Conservation (phyloP, 257 asterid genomes). For the Solanum pinnatisectum region DNA sequence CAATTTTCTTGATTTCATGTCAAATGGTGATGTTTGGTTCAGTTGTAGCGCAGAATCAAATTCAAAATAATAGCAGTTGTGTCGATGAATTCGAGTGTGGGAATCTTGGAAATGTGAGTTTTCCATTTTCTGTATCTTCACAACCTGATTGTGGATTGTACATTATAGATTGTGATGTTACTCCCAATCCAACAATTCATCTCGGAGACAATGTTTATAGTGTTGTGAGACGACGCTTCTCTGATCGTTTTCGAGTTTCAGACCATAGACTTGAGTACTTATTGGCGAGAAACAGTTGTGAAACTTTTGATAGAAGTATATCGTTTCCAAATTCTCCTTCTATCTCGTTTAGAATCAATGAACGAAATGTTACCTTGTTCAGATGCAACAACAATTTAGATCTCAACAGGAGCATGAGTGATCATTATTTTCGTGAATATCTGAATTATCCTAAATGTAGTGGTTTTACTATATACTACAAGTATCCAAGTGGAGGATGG, state of each 20-base stretch:
- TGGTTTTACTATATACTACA: background rate
- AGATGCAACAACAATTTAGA: background rate
- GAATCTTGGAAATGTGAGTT: background rate
- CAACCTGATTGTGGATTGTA: background rate
- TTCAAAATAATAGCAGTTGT: background rate
- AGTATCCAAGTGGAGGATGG: accelerated
- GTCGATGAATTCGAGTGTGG: background rate
- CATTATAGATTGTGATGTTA: background rate
- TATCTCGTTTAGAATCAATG: background rate
- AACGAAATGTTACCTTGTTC: background rate
- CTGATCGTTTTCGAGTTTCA: background rate
- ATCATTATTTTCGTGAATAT: background rate
- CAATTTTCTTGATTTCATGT: accelerated
- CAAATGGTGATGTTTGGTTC: background rate
- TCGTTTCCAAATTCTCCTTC: background rate
- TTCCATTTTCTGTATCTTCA: background rate
- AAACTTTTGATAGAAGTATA: background rate
- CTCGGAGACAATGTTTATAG: background rate
- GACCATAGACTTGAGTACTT: background rate
- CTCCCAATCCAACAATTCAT: background rate
- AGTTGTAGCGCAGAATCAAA: background rate
- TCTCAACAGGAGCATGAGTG: accelerated
- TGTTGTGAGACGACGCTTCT: accelerated
- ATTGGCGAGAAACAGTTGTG: accelerated
- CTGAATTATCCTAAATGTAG: background rate